Conservation (phyloP, 192 early-diverging fungal genomes). For the Coemansia sp. region DNA sequence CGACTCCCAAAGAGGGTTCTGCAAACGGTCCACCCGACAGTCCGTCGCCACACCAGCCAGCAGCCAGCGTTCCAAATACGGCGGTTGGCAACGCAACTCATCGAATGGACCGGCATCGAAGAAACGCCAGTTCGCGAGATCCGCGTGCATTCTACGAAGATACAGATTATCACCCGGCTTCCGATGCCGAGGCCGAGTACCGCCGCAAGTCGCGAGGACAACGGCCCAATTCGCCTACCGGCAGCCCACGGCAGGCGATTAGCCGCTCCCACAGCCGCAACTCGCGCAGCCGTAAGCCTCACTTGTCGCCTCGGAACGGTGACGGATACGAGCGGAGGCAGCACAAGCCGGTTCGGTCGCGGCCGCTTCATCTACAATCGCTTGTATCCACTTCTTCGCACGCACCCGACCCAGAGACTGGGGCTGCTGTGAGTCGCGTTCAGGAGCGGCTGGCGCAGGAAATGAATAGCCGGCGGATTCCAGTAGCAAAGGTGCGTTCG, state of each 20-base stretch:
- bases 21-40: background rate
- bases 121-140: background rate
- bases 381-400: background rate
- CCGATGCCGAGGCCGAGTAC: slow-evolving; percentile 18
- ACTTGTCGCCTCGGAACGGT: background rate
- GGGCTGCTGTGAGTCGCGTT: slow-evolving; percentile 32
- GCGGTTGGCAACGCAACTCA: background rate
- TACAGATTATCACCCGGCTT: slow-evolving; percentile 2
- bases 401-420: slow-evolving; percentile 12
- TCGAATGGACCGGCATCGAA: background rate
- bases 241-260: background rate
- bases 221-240: slow-evolving; percentile 2
- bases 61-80: slow-evolving; percentile 9
- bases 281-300: no score
- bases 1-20: background rate
- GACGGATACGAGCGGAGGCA: background rate
- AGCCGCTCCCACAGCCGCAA: slow-evolving; percentile 24
- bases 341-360: slow-evolving; percentile 26
- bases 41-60: background rate
- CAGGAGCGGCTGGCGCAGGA: slow-evolving; percentile 33
- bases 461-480: slow-evolving; percentile 10
- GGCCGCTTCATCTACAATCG: slow-evolving; percentile 21
- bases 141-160: background rate
- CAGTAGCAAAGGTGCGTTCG: background rate
- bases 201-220: slow-evolving; percentile 1